Conservation (phyloP, 768 basidiomycete species). For the Jaapia argillacea region DNA sequence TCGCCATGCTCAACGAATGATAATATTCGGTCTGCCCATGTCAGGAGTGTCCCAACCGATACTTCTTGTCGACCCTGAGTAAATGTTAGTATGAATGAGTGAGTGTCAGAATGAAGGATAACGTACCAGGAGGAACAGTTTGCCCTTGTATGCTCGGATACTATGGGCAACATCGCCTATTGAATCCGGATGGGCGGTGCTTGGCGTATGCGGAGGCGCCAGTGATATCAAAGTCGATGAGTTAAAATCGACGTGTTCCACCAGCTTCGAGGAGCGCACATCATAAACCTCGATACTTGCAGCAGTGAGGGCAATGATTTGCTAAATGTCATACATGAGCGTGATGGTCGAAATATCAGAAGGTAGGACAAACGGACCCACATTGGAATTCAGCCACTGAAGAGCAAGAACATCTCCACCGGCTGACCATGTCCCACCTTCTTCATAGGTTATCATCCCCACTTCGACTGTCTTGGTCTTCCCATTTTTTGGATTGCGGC, state of each 20-base stretch:
- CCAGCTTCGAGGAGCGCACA: slow-evolving; percentile 35
- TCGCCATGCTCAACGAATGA: slow-evolving; percentile 76
- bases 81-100: no score
- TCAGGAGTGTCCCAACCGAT: slow-evolving; percentile 75
- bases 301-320: slow-evolving; percentile 55
- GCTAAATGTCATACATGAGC: slow-evolving; percentile 28
- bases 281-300: slow-evolving; percentile 63
- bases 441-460: slow-evolving; percentile 56
- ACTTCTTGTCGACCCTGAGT: slow-evolving; percentile 60
- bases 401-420: slow-evolving; percentile 58
- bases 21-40: slow-evolving; percentile 93
- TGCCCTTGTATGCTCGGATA: slow-evolving; percentile 78
- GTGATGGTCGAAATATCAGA: not conserved
- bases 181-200: slow-evolving; percentile 38
- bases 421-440: slow-evolving; percentile 47
- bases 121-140: slow-evolving; percentile 83
- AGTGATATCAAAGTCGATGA: slow-evolving; percentile 46
- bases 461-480: slow-evolving; percentile 50
- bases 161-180: slow-evolving; percentile 55
- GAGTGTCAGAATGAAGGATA: slow-evolving; percentile 3
- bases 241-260: slow-evolving; percentile 57
- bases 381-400: slow-evolving; percentile 84
- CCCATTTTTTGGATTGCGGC: slow-evolving; percentile 45
- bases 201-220: slow-evolving; percentile 33
- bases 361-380: slow-evolving; percentile 42